Evolutionary conservation across 116 monocot species (phyloP).

Genomic region (Trichopus zeylanicus): DNA sequence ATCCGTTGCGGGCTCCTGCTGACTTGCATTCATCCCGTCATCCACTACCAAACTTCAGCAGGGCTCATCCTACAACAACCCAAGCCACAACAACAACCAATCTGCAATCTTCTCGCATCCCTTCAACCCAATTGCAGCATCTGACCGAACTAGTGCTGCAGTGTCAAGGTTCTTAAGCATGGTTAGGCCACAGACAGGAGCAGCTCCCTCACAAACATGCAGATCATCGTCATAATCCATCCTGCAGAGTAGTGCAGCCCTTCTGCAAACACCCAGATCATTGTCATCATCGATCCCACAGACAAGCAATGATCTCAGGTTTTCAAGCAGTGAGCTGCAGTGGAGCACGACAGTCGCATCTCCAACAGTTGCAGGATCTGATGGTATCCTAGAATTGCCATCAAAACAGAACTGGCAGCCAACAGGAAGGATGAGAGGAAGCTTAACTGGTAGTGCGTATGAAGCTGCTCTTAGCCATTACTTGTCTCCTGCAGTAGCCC

Average conservation of each 20-base stretch:
- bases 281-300: background rate
- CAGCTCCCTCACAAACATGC: too few relatives aligned
- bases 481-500: slow-evolving; percentile 9
- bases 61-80: slow-evolving; percentile 1
- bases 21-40: background rate
- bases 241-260: too few relatives aligned
- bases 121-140: slow-evolving; percentile 7
- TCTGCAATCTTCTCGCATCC: background rate
- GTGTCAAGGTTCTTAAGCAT: background rate
- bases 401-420: slow-evolving; percentile 54
- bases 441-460: slow-evolving; percentile 56
- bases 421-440: slow-evolving; percentile 72
- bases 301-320: background rate
- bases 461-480: slow-evolving; percentile 48
- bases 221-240: too few relatives aligned
- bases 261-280: too few relatives aligned
- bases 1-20: slow-evolving; percentile 3
- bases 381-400: slow-evolving; percentile 19
- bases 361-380: background rate
- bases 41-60: background rate
- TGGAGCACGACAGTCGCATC: background rate
- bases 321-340: background rate
- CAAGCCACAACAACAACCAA: background rate
- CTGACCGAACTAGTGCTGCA: slow-evolving; percentile 4
- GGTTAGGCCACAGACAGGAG: slow-evolving; percentile 1